A percentile compares a stretch with the other conserved stretches of the same genome.
These are phyloP conservation scores for Pseudozyma sp. DNA, from an alignment of 1,284 basidiomycete genomes.

Conservation along the genomic window DNA sequence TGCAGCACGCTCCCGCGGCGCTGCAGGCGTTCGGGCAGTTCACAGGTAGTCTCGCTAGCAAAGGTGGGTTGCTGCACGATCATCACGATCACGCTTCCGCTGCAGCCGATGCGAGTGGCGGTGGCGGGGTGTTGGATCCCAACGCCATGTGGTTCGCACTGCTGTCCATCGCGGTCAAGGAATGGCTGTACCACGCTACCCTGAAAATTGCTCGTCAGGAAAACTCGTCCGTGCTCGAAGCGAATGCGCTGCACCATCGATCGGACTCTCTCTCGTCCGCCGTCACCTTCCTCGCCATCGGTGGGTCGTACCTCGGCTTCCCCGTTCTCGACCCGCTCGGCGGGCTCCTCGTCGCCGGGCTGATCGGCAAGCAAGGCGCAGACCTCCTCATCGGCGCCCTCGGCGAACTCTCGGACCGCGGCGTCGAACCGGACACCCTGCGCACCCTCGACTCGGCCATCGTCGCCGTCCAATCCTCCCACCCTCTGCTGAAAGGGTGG, in stretches of 20 bases:
- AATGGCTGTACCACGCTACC: slow-evolving; percentile 80
- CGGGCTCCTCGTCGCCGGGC: slow-evolving; percentile 86
- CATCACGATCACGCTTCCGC: slow-evolving; percentile 71
- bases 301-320: slow-evolving; percentile 84
- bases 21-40: slow-evolving; percentile 74
- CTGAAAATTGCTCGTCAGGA: slow-evolving; percentile 86
- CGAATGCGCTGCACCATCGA: slow-evolving; percentile 78
- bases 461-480: slow-evolving; percentile 33
- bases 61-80: slow-evolving; percentile 73
- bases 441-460: slow-evolving; percentile 74
- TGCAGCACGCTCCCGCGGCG: slow-evolving; percentile 73
- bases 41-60: slow-evolving; percentile 72
- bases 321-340: slow-evolving; percentile 91
- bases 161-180: slow-evolving; percentile 83
- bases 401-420: slow-evolving; percentile 85
- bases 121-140: slow-evolving; percentile 77
- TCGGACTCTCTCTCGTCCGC: slow-evolving; percentile 76
- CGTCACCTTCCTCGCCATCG: slow-evolving; percentile 63
- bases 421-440: slow-evolving; percentile 76
- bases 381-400: slow-evolving; percentile 79
- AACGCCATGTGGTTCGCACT: slow-evolving; percentile 97
- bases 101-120: slow-evolving; percentile 24
- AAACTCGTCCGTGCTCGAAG: slow-evolving; percentile 84
- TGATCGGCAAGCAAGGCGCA: slow-evolving; percentile 88
- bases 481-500: slow-evolving; percentile 48